phyloP scores from a whole-genome alignment of 2,329 filamentous ascomycete species.

The Decorospora gaudefroyi region DNA sequence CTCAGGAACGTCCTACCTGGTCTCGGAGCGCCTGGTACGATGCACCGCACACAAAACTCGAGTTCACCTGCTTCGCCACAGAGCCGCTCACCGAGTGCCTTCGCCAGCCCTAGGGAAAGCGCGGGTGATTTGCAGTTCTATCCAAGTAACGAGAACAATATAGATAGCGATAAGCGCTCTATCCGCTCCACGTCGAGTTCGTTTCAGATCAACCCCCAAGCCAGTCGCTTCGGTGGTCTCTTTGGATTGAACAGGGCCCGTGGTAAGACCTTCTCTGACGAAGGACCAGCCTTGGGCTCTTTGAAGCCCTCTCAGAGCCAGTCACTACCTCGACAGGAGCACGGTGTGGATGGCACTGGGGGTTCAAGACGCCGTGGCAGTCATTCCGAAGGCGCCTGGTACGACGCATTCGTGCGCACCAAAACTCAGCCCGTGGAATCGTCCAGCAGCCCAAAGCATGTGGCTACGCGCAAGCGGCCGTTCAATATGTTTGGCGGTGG shows the following conservation, averaged over 20 bases:
- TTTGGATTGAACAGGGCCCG: conserved; percentile 65
- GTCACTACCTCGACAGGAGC: conserved; percentile 69
- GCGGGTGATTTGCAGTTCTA: conserved; percentile 50
- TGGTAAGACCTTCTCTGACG: conserved; percentile 63
- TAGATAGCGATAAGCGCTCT: conserved; percentile 54
- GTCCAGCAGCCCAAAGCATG: conserved; percentile 44
- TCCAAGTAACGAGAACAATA: conserved; percentile 46
- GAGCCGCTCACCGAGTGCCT: conserved; percentile 52
- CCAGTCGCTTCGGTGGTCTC: conserved; percentile 61
- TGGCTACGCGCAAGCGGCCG: conserved; percentile 51
- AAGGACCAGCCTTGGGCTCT: conserved; percentile 68
- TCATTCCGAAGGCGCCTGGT: conserved; percentile 57
- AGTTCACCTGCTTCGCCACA: conserved; percentile 51
- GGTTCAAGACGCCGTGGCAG: conserved; percentile 61
- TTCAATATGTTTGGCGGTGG: conserved; percentile 59
- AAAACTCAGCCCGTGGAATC: conserved; percentile 43
- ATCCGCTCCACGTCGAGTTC: conserved; percentile 57
- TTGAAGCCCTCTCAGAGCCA: conserved; percentile 75
- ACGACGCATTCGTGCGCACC: conserved; percentile 57
- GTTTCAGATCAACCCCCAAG: conserved; percentile 53
- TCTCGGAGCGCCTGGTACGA: conserved; percentile 48
- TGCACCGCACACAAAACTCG: conserved; percentile 44
- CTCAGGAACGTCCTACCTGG: conserved; percentile 47
- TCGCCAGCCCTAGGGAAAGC: conserved; percentile 55
- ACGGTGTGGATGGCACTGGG: conserved; percentile 54